Base-by-base conservation (phyloP, 1,284 basidiomycete species). In the Abortiporus biennis region DNA sequence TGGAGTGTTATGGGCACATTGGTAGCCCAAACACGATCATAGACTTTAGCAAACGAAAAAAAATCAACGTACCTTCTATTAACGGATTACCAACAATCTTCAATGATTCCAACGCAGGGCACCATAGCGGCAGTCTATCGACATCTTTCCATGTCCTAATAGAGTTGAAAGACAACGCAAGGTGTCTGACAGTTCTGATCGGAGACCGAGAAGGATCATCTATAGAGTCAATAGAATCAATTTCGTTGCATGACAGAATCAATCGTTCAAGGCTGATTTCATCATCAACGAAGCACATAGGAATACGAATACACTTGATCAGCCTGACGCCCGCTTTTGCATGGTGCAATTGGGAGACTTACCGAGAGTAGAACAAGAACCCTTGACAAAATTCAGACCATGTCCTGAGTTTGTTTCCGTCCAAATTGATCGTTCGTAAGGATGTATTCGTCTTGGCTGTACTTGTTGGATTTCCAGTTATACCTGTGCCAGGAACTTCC, bases 361-460 rank as follows among this genome's bases (percentile, higher is more conserved):
- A 38, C 42, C 17, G 16, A n/a, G 19, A 19, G 71, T 57, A 42
- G 15, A 58, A 48, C 15, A 50, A 50, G 20, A 90, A 55, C 4
- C 75, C 69, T 17, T 58, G 43, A 43, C 68, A 72, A 1, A 80
- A 60, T 37, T 74, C 64, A 21, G 54, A 49, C 87, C 89, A 93
- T 47, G 77, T 66, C 2, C 54, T 54, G 23, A 90, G 68, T 8
- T 61, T 46, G 65, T 95, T 95, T 34, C 70, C 74, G 52, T 90
- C 87, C 23, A 96, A 65, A 57, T 92, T 92, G 45, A 96, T 62
- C 20, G 67, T 66, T 38, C 68, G 61, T 27, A 92, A 52, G 31
- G 57, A 52, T 2, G 60, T 58, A 15, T 66, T 38, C 8, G 38
- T 35, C 9, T n/a, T n/a, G n/a, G n/a, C n/a, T n/a, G n/a, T n/a